Base-by-base conservation (phyloP, 2,329 filamentous ascomycete species). In the Cercospora sesami region DNA sequence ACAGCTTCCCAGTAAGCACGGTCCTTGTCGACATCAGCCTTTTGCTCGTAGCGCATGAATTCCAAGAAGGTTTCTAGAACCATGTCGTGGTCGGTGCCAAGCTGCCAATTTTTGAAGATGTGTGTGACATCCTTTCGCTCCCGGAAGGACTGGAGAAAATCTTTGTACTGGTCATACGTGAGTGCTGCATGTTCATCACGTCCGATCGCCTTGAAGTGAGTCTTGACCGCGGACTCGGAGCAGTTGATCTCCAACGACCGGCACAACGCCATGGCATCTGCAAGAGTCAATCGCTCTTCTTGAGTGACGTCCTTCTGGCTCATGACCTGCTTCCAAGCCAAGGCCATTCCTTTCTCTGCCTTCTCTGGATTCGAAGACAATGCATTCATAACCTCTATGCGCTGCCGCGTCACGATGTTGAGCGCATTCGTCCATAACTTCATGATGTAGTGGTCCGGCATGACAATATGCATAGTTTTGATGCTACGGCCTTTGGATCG, bases 171-270 rank as follows among this genome's bases (percentile, higher is more conserved):
- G 26, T 82, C 78, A 75, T 93, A 96, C 76, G 91, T 90, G 63
- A 99, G 84, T 62, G 85, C 86, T 26, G 90, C 90, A 1, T 84
- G 86, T 61, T 83, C 81, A 26, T 86, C 84, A n/a, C 82, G 81
- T 75, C 94, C 91, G 5, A 91, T 92, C 68, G 87, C 85, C 66
- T 87, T 83, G 75, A 98, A 97, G 73, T 91, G 91, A 33, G 86
- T 83, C 65, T 87, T 88, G 4, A 98, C 83, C 57, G 91, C 90
- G 64, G 87, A 86, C 69, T 90, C 88, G 2, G 93, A 91, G 75
- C 92, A 93, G 79, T 97, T 94, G 75, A 99, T 97, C 78, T 98
- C 94, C 58, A 98, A 84, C 75, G 90, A 94, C 68, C 91, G 91
- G 81, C 95, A 98, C 14, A 98, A 85, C 68, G 90, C 89, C 77